Evolutionary conservation across 352 stramenopile genomes (phyloP).

Genomic region (Phytophthora aleatoria): DNA sequence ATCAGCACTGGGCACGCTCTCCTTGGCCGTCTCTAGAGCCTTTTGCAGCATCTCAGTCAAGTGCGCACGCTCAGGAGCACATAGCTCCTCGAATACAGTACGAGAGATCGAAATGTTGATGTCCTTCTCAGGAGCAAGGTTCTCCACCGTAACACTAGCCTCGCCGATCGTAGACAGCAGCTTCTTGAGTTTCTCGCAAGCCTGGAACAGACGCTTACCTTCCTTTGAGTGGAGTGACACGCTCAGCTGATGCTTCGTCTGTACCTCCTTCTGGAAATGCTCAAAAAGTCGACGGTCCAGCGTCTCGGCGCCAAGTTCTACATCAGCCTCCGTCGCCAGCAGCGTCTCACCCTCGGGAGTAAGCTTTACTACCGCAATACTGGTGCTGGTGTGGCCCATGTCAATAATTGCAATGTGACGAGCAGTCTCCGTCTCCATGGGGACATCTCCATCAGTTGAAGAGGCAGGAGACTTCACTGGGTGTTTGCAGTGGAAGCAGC

Average conservation of each 20-base stretch:
- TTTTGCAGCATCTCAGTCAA: conserved; percentile 60
- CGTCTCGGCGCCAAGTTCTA: conserved; percentile 70
- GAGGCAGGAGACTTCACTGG: conserved; percentile 40
- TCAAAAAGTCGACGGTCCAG: conserved; percentile 81
- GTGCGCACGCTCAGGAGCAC: conserved; percentile 45
- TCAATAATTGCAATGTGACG: conserved; percentile 87
- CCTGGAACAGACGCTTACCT: conserved; percentile 86
- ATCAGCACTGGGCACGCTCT: conserved; percentile 42
- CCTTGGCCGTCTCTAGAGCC: conserved; percentile 51
- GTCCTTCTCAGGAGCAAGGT: conserved; percentile 83
- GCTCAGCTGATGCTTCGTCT: conserved; percentile 53
- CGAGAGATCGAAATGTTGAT: conserved; percentile 76
- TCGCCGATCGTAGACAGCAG: conserved; percentile 87
- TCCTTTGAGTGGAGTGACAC: conserved; percentile 75
- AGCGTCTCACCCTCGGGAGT: conserved; percentile 62
- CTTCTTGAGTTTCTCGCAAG: conserved; percentile 90
- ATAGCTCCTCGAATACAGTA: conserved; percentile 75
- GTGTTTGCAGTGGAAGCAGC: conserved; percentile 87
- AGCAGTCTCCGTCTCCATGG: conserved; percentile 31
- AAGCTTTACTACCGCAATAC: conserved; percentile 72
- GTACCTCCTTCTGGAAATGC: conserved; percentile 76
- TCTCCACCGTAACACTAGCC: conserved; percentile 83
- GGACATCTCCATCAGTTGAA: conserved; percentile 25
- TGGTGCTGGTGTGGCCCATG: conserved; percentile 85
- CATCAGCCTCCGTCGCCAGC: conserved; percentile 57